phyloP scores from a whole-genome alignment of 2,329 filamentous ascomycete genomes.

The Balansia obtecta region DNA sequence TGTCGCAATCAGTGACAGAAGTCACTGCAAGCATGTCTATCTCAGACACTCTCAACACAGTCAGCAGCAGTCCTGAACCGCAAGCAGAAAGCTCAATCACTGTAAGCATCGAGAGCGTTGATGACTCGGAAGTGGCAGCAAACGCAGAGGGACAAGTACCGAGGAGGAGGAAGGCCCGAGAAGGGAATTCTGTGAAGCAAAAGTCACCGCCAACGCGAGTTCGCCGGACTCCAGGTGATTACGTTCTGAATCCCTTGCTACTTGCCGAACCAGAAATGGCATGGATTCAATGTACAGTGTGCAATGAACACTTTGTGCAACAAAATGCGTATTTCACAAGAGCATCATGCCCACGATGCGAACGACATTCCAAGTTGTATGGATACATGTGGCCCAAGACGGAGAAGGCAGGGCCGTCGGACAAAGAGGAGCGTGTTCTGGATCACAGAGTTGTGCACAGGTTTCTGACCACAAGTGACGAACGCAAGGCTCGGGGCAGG shows the following conservation, averaged over 20 bases:
- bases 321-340: slow-evolving; percentile 77
- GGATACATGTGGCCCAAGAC: slow-evolving; percentile 96
- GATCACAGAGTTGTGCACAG: slow-evolving; percentile 84
- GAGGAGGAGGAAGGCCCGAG: slow-evolving; percentile 21
- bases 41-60: slow-evolving; percentile 19
- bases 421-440: slow-evolving; percentile 59
- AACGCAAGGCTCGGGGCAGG: slow-evolving; percentile 39
- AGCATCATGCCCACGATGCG: slow-evolving; percentile 79
- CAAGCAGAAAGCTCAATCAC: slow-evolving; percentile 10
- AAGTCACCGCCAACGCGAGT: slow-evolving; percentile 19
- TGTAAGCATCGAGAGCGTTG: slow-evolving; percentile 16
- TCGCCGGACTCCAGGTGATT: slow-evolving; percentile 63
- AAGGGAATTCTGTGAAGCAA: slow-evolving; percentile 21
- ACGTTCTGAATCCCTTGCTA: slow-evolving; percentile 66
- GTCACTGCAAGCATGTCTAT: slow-evolving; percentile 20
- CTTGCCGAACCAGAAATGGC: slow-evolving; percentile 62
- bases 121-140: slow-evolving; percentile 5
- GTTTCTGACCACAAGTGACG: slow-evolving; percentile 62
- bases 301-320: slow-evolving; percentile 73
- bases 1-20: slow-evolving; percentile 1
- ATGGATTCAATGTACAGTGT: slow-evolving; percentile 86
- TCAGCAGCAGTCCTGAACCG: slow-evolving; percentile 9
- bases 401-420: slow-evolving; percentile 60
- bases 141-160: slow-evolving; percentile 5
- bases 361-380: slow-evolving; percentile 90